Percentiles rank a stretch among this genome's conserved stretches.
phyloP scores from a whole-genome alignment of 345 rosid species.

The Salix brachista region DNA sequence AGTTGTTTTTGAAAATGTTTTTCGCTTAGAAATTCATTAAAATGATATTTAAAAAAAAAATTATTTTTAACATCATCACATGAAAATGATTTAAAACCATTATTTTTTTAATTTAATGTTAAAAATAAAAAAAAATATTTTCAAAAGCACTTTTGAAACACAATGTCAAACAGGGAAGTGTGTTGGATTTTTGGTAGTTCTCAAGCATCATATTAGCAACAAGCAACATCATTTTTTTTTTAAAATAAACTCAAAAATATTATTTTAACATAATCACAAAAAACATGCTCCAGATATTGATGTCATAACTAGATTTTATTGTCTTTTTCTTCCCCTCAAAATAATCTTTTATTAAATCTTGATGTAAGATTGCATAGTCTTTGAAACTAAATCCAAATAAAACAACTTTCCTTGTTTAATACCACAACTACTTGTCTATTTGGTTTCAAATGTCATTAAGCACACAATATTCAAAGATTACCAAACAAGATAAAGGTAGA shows the following conservation, averaged over 20 bases:
- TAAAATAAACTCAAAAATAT: neutral
- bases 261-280: neutral
- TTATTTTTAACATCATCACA: too few relatives aligned
- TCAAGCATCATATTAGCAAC: neutral
- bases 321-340: neutral
- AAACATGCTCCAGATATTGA: too few relatives aligned
- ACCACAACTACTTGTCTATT: neutral
- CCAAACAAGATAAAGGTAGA: neutral
- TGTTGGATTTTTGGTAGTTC: neutral
- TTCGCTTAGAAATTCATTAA: too few relatives aligned
- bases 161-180: neutral
- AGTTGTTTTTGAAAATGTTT: too few relatives aligned
- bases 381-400: neutral
- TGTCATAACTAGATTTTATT: neutral
- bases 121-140: too few relatives aligned
- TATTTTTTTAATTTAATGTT: too few relatives aligned
- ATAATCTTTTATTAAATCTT: too few relatives aligned
- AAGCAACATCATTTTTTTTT: neutral
- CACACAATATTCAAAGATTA: neutral
- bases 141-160: too few relatives aligned
- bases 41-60: too few relatives aligned
- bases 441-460: neutral
- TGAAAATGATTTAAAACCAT: too few relatives aligned
- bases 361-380: too few relatives aligned
- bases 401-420: neutral